Evolutionary conservation across 306 rosid genomes (phyloP).

Genomic region (Sicyos edulis): DNA sequence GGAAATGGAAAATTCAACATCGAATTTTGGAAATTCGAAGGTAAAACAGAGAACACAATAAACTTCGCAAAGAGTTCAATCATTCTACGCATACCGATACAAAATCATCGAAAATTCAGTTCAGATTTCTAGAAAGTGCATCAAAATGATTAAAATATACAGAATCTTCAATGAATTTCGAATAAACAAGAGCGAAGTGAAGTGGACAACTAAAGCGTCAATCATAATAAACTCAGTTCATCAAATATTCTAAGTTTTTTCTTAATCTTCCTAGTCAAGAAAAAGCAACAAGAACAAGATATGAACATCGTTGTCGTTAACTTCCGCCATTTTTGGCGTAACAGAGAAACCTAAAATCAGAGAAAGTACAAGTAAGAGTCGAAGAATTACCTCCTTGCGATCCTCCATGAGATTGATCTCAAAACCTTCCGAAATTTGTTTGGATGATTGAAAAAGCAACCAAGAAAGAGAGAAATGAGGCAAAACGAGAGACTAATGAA

Average conservation of each 20-base stretch:
- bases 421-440: conserved; percentile 25
- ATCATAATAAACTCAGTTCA: background rate
- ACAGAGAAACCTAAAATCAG: too few relatives aligned
- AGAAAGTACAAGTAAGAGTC: background rate
- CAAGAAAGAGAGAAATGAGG: background rate
- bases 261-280: background rate
- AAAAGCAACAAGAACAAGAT: background rate
- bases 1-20: background rate
- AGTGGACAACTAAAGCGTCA: background rate
- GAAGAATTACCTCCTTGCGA: conserved; percentile 67
- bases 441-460: background rate
- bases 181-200: background rate
- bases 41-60: background rate
- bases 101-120: background rate
- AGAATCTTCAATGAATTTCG: background rate
- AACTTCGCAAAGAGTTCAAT: background rate
- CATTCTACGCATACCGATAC: background rate
- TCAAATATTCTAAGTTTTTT: background rate
- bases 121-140: conserved; percentile 9
- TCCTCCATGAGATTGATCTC: conserved; percentile 56
- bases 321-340: background rate
- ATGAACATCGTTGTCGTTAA: background rate
- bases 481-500: background rate
- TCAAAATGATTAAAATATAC: background rate
- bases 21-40: background rate